Evolutionary conservation across 2,329 filamentous ascomycete genomes (phyloP).

Genomic region (Aspergillus pseudonomiae): DNA sequence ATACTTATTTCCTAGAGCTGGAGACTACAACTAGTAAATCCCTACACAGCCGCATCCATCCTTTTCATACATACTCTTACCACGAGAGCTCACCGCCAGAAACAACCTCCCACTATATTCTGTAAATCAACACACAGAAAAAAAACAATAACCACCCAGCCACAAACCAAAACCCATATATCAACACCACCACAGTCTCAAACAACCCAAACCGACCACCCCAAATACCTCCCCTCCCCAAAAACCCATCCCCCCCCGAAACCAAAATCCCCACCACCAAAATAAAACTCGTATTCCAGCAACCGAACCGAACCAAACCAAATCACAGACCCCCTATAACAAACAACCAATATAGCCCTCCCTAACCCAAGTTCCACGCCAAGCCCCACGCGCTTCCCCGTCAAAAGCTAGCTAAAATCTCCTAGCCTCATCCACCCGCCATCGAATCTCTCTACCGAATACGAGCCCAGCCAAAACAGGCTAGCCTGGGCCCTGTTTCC

Average conservation of each 20-base stretch:
- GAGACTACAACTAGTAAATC: neutral
- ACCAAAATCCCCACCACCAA: no score
- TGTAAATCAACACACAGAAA: neutral
- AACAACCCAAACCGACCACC: no score
- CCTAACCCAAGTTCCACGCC: neutral
- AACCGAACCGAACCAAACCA: neutral
- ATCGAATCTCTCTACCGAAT: slow-evolving; percentile 6
- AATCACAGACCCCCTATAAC: neutral
- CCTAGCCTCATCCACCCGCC: neutral
- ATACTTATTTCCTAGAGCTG: neutral
- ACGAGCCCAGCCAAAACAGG: neutral
- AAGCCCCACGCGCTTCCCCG: neutral
- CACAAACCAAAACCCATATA: neutral
- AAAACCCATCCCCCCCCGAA: no score
- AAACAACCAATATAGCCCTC: neutral
- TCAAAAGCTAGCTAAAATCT: neutral
- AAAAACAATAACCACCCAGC: neutral
- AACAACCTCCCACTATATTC: neutral
- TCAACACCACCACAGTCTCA: no score
- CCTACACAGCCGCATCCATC: neutral
- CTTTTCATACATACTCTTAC: neutral
- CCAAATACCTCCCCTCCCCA: no score
- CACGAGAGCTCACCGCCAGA: neutral
- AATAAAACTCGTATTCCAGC: neutral
- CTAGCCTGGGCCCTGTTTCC: neutral